These are phyloP conservation scores for Pythium brachiatum DNA, from an alignment of 352 stramenopile genomes.

Conservation along the genomic window DNA sequence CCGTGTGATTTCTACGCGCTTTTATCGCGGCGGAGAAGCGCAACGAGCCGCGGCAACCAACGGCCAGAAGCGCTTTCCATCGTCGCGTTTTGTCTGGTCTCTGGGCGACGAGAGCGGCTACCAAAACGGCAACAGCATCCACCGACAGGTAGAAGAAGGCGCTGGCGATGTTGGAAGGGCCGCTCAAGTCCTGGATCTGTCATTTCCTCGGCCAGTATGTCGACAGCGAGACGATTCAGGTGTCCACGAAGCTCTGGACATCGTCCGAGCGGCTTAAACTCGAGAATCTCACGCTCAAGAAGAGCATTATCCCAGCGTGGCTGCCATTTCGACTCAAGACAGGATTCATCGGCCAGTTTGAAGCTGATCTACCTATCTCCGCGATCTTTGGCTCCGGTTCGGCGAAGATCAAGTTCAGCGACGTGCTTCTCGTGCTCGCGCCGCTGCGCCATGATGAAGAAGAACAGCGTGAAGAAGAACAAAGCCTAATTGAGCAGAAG, in stretches of 20 bases:
- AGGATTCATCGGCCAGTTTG: conserved; percentile 84
- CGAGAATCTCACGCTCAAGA: conserved; percentile 84
- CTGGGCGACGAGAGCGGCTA: not conserved
- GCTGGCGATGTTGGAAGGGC: conserved; percentile 72
- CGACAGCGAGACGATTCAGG: conserved; percentile 79
- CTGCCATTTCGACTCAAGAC: conserved; percentile 85
- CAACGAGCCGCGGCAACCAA: not conserved
- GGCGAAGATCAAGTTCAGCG: conserved; percentile 86
- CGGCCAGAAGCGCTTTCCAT: not conserved
- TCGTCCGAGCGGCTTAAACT: conserved; percentile 86
- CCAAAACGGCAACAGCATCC: not conserved
- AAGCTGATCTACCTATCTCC: conserved; percentile 81
- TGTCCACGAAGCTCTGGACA: conserved; percentile 87
- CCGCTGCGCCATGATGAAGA: conserved; percentile 68
- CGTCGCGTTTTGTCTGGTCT: not conserved
- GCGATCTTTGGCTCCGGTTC: conserved; percentile 77
- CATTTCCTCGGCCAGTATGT: conserved; percentile 88
- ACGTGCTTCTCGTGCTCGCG: conserved; percentile 80
- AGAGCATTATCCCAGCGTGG: conserved; percentile 76
- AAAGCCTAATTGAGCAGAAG: conserved; percentile 60
- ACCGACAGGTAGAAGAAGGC: not conserved
- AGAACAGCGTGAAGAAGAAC: conserved; percentile 63
- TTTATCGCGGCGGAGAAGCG: not conserved
- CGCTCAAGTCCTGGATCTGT: conserved; percentile 85
- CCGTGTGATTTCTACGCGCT: not conserved